Percentiles rank a stretch among this genome's conserved stretches.
Evolutionary conservation across 1,284 basidiomycete species (phyloP).

Genomic region (Papiliotrema laurentii): DNA sequence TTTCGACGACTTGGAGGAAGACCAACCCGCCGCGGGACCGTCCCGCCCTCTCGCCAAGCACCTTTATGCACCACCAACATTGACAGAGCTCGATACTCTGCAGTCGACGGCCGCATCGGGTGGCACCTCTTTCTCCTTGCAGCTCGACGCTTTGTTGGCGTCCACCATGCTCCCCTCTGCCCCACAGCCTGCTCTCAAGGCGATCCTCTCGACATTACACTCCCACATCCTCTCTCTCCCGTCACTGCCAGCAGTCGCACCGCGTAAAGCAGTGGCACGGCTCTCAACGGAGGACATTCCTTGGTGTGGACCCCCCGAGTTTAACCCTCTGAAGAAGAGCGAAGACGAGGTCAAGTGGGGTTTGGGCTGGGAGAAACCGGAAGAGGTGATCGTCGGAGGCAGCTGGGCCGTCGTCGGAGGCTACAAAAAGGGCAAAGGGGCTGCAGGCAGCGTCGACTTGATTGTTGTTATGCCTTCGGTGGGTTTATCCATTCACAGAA

Average conservation of each 20-base stretch:
- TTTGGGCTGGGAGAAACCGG: constrained; percentile 62
- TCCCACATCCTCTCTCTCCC: constrained; percentile 59
- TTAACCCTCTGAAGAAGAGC: constrained; percentile 62
- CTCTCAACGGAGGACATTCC: constrained; percentile 51
- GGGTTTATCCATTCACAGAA: constrained; percentile 38
- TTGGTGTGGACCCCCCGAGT: constrained; percentile 54
- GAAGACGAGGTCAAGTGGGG: constrained; percentile 64
- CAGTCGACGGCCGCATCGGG: constrained; percentile 26
- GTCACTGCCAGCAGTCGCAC: constrained; percentile 56
- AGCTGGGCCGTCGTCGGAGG: constrained; percentile 59
- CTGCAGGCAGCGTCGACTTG: constrained; percentile 70
- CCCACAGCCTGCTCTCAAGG: constrained; percentile 54
- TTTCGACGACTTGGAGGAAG: constrained; percentile 23
- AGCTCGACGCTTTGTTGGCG: constrained; percentile 61
- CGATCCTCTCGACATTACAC: constrained; percentile 69
- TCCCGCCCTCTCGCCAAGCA: constrained; percentile 16
- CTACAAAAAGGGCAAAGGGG: constrained; percentile 46
- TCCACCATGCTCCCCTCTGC: constrained; percentile 64
- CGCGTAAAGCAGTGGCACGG: constrained; percentile 62
- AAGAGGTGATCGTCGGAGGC: constrained; percentile 50
- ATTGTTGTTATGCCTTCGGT: constrained; percentile 84
- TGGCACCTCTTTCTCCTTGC: constrained; percentile 54
- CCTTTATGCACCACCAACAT: constrained; percentile 52
- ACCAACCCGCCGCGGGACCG: constrained; percentile 32
- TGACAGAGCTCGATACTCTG: constrained; percentile 62